A percentile compares a stretch with the other conserved stretches of the same genome.
phyloP scores from a whole-genome alignment of 441 rosid species.

The Adansonia grandidieri region DNA sequence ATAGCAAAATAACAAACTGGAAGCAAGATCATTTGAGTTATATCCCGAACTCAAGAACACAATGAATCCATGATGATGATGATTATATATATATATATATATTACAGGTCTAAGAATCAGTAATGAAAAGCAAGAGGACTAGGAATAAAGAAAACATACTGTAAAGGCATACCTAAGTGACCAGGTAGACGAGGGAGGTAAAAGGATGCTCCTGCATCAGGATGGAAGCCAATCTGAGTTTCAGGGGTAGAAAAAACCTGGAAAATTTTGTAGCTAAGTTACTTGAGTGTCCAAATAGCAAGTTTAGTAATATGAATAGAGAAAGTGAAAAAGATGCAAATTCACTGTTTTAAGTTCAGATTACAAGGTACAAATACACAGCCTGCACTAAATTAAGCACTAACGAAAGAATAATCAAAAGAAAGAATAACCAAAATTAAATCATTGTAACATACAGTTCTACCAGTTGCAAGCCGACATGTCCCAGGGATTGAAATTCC shows the following conservation, averaged over 20 bases:
- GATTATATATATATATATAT: background rate
- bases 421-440: background rate
- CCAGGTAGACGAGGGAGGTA: conserved; percentile 85
- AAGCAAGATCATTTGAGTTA: background rate
- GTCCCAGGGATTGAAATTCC: conserved; percentile 96
- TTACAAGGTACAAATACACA: conserved; percentile 9
- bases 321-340: conserved; percentile 17
- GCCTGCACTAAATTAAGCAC: background rate
- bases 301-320: conserved; percentile 8
- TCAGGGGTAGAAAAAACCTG: conserved; percentile 97
- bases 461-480: conserved; percentile 79
- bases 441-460: conserved; percentile 59
- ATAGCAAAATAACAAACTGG: conserved; percentile 10
- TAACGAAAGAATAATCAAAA: background rate
- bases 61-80: background rate
- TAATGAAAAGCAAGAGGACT: background rate
- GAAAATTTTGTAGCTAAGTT: conserved; percentile 28
- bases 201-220: conserved; percentile 97
- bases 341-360: background rate
- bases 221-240: conserved; percentile 90
- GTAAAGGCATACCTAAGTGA: conserved; percentile 64
- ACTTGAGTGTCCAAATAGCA: conserved; percentile 23
- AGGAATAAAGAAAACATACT: conserved; percentile 24
- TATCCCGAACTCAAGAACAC: background rate
- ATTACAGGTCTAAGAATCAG: conserved; percentile 17